These are phyloP conservation scores for Botrytis hyacinthi DNA, from an alignment of 2,329 filamentous ascomycete genomes.

Conservation along the genomic window DNA sequence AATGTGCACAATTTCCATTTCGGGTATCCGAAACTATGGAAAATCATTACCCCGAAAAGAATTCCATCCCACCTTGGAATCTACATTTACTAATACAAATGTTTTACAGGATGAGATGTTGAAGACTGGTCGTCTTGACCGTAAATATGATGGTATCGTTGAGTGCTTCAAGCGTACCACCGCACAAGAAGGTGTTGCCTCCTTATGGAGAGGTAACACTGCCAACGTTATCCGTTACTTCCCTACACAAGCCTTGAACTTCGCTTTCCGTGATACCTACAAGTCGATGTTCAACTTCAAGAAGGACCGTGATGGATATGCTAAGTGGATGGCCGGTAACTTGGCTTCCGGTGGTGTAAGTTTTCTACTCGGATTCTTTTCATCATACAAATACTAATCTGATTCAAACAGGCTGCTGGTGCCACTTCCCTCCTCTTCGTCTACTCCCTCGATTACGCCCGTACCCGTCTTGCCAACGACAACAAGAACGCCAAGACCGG, in stretches of 20 bases:
- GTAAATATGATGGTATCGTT: constrained; percentile 88
- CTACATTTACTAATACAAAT: constrained; percentile 26
- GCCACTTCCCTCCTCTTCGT: constrained; percentile 99
- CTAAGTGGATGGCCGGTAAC: constrained; percentile 99
- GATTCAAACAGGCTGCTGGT: constrained; percentile 72
- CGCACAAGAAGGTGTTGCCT: constrained; percentile 86
- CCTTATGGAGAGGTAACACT: constrained; percentile 99
- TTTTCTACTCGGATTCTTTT: constrained; percentile 37
- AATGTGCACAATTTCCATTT: constrained; percentile 7
- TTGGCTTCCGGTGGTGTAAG: constrained; percentile 98
- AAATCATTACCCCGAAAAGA: constrained; percentile 1
- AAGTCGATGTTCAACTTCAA: constrained; percentile 99
- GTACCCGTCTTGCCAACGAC: constrained; percentile 99
- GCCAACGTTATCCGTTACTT: constrained; percentile 99
- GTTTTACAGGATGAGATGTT: constrained; percentile 93
- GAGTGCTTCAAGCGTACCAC: constrained; percentile 96
- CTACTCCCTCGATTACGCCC: constrained; percentile 99
- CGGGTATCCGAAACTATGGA: not conserved
- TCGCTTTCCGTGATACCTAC: constrained; percentile 99
- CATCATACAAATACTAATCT: constrained; percentile 18
- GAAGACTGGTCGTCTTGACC: constrained; percentile 96
- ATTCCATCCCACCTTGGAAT: not conserved
- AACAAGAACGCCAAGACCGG: constrained; percentile 96
- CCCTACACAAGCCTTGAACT: constrained; percentile 99
- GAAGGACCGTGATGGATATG: constrained; percentile 99